phyloP scores from a whole-genome alignment of 2,329 filamentous ascomycete species.

The Aspergillus pseudoglaucus region DNA sequence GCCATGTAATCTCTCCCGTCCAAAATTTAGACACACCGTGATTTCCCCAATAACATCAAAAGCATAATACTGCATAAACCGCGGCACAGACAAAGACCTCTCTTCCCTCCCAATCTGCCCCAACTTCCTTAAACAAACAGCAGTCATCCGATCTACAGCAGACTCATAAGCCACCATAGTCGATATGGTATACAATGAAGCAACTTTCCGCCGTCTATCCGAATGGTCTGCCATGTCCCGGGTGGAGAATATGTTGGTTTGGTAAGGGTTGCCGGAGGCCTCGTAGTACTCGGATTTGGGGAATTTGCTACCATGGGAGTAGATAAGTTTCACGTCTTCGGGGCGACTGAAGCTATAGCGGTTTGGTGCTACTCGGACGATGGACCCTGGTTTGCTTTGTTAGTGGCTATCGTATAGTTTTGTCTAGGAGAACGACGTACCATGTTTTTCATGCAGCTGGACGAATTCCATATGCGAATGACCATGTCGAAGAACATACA shows the following conservation, averaged over 20 bases:
- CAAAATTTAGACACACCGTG: constrained; percentile 11
- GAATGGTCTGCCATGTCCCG: constrained; percentile 2
- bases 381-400: not conserved
- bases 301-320: constrained; percentile 10
- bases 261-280: constrained; percentile 3
- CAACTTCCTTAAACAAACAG: constrained; percentile 2
- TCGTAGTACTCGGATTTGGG: constrained; percentile 13
- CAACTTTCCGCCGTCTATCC: constrained; percentile 7
- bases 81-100: constrained; percentile 10
- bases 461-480: constrained; percentile 2
- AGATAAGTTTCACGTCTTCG: constrained; percentile 9
- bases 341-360: constrained; percentile 8
- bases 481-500: not conserved
- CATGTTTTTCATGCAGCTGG: constrained; percentile 1
- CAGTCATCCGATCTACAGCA: constrained; percentile 9
- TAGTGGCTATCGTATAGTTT: not conserved
- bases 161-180: constrained; percentile 9
- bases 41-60: constrained; percentile 10
- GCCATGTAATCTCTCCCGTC: constrained; percentile 13
- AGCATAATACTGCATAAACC: constrained; percentile 23
- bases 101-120: constrained; percentile 1
- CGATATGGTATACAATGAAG: constrained; percentile 10
- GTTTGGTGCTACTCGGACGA: constrained; percentile 10
- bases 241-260: constrained; percentile 5
- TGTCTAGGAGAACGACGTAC: not conserved